These are phyloP conservation scores for Panicum hallii DNA, from an alignment of 202 grass and related monocot species.

Conservation along the genomic window DNA sequence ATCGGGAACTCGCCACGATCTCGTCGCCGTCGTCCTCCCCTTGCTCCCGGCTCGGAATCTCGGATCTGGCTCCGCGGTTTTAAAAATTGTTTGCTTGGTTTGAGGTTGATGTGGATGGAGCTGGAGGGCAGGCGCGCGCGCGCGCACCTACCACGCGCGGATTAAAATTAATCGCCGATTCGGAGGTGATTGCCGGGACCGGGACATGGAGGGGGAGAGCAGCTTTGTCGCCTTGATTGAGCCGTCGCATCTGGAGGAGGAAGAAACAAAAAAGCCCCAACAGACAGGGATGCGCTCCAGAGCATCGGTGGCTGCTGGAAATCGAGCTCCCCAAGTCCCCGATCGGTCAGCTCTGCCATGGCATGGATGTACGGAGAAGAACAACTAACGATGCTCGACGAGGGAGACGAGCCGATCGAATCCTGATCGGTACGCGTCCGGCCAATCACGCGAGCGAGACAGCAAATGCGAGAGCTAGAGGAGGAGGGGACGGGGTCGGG, in stretches of 20 bases:
- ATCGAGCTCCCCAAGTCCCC: not conserved
- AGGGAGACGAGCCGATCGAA: not conserved
- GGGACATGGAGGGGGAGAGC: not conserved
- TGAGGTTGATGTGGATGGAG: not conserved
- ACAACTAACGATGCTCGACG: too few relatives aligned
- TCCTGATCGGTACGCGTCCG: not conserved
- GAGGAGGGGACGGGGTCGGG: not conserved
- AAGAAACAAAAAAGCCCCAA: not conserved
- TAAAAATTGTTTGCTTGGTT: not conserved
- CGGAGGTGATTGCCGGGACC: not conserved
- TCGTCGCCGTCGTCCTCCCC: not conserved
- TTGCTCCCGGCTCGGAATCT: not conserved
- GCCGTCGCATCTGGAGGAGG: not conserved
- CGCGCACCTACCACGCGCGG: not conserved
- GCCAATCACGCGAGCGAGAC: not conserved
- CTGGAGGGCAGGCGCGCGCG: too few relatives aligned
- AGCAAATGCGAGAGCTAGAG: not conserved
- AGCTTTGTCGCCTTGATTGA: not conserved
- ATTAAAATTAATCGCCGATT: not conserved
- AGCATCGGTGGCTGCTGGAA: not conserved
- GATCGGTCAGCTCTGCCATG: not conserved
- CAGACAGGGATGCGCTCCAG: not conserved
- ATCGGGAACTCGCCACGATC: not conserved
- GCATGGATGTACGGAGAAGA: not conserved
- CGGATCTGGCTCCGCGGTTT: slow-evolving; percentile 25